These are phyloP conservation scores for Zostera marina DNA, from an alignment of 116 monocot genomes.

Conservation along the genomic window DNA sequence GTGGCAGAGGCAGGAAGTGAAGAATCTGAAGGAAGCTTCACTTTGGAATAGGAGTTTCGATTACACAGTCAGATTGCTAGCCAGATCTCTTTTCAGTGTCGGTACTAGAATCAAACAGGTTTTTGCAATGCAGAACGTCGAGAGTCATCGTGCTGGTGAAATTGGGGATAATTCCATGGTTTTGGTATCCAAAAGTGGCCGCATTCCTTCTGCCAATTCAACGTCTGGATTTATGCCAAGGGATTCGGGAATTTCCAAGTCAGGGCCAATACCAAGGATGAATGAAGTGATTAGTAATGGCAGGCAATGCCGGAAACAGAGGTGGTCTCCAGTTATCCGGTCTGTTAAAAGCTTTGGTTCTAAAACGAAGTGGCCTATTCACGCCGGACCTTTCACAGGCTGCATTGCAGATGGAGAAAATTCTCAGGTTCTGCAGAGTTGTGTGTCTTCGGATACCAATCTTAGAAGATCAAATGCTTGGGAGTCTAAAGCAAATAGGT, in stretches of 20 bases:
- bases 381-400: conserved; percentile 12
- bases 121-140: conserved; percentile 8
- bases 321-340: neutral
- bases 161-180: neutral
- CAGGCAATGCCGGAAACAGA: neutral
- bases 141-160: neutral
- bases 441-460: conserved; percentile 4
- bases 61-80: conserved; percentile 38
- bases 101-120: conserved; percentile 21
- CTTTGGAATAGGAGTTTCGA: conserved; percentile 57
- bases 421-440: conserved; percentile 13
- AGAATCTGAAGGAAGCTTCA: conserved; percentile 30
- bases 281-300: neutral
- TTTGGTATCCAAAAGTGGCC: too few relatives aligned
- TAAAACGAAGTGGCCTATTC: conserved; percentile 16
- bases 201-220: too few relatives aligned
- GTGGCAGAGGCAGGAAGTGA: conserved; percentile 54
- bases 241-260: neutral
- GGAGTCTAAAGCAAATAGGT: neutral
- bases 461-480: neutral
- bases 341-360: neutral
- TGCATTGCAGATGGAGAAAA: conserved; percentile 18
- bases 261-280: conserved; percentile 7
- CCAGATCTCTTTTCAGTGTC: conserved; percentile 48
- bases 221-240: neutral